Base-by-base conservation (phyloP, 371 early-diverging fungal species). In the Apophysomyces elegans region DNA sequence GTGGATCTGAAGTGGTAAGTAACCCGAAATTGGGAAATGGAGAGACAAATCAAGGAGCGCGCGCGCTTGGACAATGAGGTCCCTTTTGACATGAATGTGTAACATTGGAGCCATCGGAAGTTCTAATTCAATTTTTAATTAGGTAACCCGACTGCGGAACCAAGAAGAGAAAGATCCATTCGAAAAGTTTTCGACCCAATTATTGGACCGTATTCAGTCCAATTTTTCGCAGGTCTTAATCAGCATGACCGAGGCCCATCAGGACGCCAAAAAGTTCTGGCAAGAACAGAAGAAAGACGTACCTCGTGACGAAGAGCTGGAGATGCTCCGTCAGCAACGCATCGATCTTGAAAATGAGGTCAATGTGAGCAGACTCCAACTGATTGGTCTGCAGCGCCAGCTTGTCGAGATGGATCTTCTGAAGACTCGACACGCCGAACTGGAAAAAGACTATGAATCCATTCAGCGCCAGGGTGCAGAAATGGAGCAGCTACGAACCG, bases 221-320 rank as follows among this genome's bases (percentile, higher is more conserved):
- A 74, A 72, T 38, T 62, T 79, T 7, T 69, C 73, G 8, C 77
- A 79, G 44, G 67, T 77, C 44, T 56, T 71, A 9, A 72, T 75
- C 73, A 72, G 67, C 32, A 64, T 69, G 6, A 73, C 77, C 4
- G 77, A 79, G 37, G 73, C 64, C 35, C 75, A 79, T 61, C 61
- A 68, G 13, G 73, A 74, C 4, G 71, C 75, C 4, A 69, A 66
- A 35, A 43, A 61, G 18, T 72, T 72, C 21, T 77, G 75, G 77
- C 77, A 79, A 39, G 80, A 79, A 5, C 80, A 79, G 39, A 73
- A 72, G 43, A 77, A 71, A 2, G 75, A 79, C 21, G 69, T 76
- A 59, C 54, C 54, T 4, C 54, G 54, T 35, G 54, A 50, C 32
- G 54, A 50, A 21, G 54, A 78, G 56, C 38, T 76, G 4, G 63